Evolutionary conservation across 83 land plant genomes (phyloP), one percentile per base, ranked within the genome.

Genomic region (Picea abies): DNA sequence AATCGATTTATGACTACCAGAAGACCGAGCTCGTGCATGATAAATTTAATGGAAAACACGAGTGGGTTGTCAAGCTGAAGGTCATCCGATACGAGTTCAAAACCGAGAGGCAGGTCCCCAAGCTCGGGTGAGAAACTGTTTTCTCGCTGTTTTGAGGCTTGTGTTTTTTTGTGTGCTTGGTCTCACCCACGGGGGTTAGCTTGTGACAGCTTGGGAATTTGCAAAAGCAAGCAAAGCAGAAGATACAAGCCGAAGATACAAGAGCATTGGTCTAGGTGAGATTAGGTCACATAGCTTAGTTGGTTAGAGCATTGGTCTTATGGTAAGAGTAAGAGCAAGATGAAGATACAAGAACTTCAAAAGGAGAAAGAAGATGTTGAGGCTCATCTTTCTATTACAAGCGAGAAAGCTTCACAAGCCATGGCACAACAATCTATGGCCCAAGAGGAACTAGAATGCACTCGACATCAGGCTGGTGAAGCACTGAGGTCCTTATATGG

Each of bases 291-390:
- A 2, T 35, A 35, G 35, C 35, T 35, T 2, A 35, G 35, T 35
- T 35, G 35, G 35, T 35, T 35, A 35, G 35, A 35, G 35, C 2
- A 35, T 2, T 35, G 35, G 35, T 35, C 35, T 35, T 35, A 35
- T 35, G 35, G 3, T 35, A 35, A 35, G 35, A 35, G 35, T 35
- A 35, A 2, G 35, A 35, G 35, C 2, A 35, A 35, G 35, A 35
- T 35, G 35, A 35, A 35, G 35, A 35, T 35, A 35, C 35, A 35
- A 35, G 35, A 97, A 62, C 83, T 96, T 63, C 99, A 97, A 71
- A 97, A 97, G 93, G 98, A 96, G 84, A 96, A 93, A 85, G 99
- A 97, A 80, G 99, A 97, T 76, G 63, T 96, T 72, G 99, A 94
- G 86, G 85, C 83, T 79, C 89, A 85, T 52, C 80, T 94, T 64